Evolutionary conservation across 768 basidiomycete genomes (phyloP), one percentile per base, ranked within the genome.

Genomic region (Amanita inopinata): DNA sequence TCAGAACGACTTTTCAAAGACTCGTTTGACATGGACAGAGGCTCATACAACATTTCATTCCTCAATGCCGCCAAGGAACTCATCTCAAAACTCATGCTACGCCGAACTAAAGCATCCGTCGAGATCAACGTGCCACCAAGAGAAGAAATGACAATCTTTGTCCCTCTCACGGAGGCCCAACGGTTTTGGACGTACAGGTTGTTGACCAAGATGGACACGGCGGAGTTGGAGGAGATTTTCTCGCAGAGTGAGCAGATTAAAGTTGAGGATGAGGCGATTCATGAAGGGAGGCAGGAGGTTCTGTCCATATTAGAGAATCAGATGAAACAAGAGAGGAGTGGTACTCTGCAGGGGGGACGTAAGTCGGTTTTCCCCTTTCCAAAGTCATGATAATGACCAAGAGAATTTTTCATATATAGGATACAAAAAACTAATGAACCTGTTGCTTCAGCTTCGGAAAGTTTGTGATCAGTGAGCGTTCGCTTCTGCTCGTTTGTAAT

Each of bases 401-500:
- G 74, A 65, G 40, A n/a, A n/a, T n/a, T n/a, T n/a, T n/a, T n/a
- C n/a, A 11, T 24, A 2, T 5, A 4, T 18, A 44, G 43, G 35
- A 9, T 79, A 72, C 68, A 67, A 60, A 43, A 69, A 68, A 46
- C 61, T 79, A 33, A 77, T 77, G 71, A 81, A 80, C 56, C 63
- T 84, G n/a, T 55, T 85, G 34, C 71, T 84, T 65, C 81, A 84
- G 56, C 62, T 85, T 8, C 69, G 81, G 33, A 73, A 74, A 63
- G 71, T 81, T 36, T 84, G 82, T 57, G 79, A 81, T 51, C 82
- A 84, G 73, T 76, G 49, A 23, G 74, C 17, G 11, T 8, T 15
- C 18, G 14, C 12, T 18, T 1, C 5, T n/a, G n/a, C n/a, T n/a
- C n/a, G n/a, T n/a, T n/a, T n/a, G n/a, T n/a, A 14, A 7, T 7